A percentile compares a stretch with the other conserved stretches of the same genome.
phyloP scores from a whole-genome alignment of 768 basidiomycete species.

The Hygrocybe coccinea region DNA sequence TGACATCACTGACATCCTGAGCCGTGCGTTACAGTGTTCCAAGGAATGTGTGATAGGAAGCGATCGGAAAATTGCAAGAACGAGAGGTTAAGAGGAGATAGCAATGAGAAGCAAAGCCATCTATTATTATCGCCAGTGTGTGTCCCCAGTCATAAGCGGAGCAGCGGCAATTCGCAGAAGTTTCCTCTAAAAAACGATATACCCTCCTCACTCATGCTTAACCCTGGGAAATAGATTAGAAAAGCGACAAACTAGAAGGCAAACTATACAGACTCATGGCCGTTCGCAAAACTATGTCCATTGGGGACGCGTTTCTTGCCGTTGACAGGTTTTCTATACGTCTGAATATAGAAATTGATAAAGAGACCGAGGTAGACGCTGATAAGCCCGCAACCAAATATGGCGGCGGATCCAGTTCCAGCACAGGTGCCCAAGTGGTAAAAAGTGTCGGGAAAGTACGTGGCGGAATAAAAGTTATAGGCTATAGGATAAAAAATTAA shows the following conservation, averaged over 20 bases:
- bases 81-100: background rate
- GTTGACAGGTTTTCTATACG: conserved; percentile 62
- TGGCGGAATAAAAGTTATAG: conserved; percentile 75
- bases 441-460: conserved; percentile 53
- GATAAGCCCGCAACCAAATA: conserved; percentile 84
- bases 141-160: background rate
- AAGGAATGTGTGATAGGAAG: background rate
- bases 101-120: background rate
- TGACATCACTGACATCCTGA: too few species aligned
- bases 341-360: conserved; percentile 90
- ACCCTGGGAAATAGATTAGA: conserved; percentile 19
- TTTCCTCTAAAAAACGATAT: too few species aligned
- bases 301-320: conserved; percentile 26
- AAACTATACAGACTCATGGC: conserved; percentile 26
- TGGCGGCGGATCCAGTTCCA: conserved; percentile 81
- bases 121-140: background rate
- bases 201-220: conserved; percentile 29
- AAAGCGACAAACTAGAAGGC: conserved; percentile 10
- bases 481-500: conserved; percentile 34
- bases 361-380: conserved; percentile 91
- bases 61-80: background rate
- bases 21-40: background rate
- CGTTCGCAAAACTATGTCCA: conserved; percentile 31
- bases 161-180: background rate
- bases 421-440: conserved; percentile 81